Base-by-base conservation (phyloP, 768 basidiomycete genomes). In the Glaciozyma martinii region DNA sequence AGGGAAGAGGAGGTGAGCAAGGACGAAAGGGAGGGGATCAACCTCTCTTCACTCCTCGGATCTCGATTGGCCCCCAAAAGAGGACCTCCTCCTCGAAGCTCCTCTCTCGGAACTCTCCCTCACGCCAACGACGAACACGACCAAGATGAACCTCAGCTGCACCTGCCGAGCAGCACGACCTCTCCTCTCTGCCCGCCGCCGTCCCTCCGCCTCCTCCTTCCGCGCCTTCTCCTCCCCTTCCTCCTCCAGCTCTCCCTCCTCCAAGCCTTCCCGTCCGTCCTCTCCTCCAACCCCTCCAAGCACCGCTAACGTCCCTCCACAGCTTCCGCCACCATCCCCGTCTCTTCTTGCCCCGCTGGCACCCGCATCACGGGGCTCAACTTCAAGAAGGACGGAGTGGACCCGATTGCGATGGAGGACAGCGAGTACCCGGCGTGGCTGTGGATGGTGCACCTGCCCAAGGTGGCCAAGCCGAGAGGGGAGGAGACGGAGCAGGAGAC, bases 351-450 rank as follows among this genome's bases (percentile, higher is more conserved):
- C n/a, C 71, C 72, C 5, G 68, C 76, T 10, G 77, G 78, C 56
- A 78, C 77, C 25, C 71, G 72, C 25, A 66, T 79, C 50, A 75
- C 73, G n/a, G 75, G 75, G 37, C 71, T 79, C 23, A 68, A 73
- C 18, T 74, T 76, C 60, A 71, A 76, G 59, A 78, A 78, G 69
- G 76, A 78, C 69, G 71, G 73, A 32, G 67, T 75, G 3, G 77
- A 77, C 62, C 76, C 77, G 23, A 67, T 78, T 60, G 77, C 78
- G 12, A 62, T 76, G 27, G 72, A 74, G 18, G 77, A 78, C 60
- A 70, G 74, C 25, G 74, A 77, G 54, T 79, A 79, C 67, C 78
- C 78, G 15, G 54, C 70, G 6, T 79, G 78, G 78, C 60, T 79
- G 27, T 79, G 77, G 77, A 74, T 68, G 1, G 40, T 68, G 16